These are phyloP conservation scores for Flaveria sonorensis DNA, from an alignment of 129 eudicot genomes.

Conservation along the genomic window DNA sequence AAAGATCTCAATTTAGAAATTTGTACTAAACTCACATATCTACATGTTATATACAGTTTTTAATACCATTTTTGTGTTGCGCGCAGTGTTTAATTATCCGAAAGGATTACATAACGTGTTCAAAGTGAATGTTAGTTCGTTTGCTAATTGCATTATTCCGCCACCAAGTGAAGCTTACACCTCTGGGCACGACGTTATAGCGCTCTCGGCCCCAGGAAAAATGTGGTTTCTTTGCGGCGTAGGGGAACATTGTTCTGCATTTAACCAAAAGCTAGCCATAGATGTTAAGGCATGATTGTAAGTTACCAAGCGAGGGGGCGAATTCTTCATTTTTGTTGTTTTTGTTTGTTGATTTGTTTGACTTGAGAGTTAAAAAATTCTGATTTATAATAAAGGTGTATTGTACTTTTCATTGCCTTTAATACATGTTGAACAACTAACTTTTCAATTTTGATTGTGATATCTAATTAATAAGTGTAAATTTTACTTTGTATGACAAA, in stretches of 20 bases:
- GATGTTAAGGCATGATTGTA: constrained; percentile 20
- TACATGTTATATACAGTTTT: neutral
- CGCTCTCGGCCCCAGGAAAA: constrained; percentile 27
- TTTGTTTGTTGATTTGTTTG: neutral
- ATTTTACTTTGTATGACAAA: neutral
- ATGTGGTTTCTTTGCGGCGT: constrained; percentile 44
- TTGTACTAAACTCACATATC: too few species aligned
- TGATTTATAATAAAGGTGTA: neutral
- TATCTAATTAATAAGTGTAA: neutral
- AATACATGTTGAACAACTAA: neutral
- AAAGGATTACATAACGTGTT: constrained; percentile 42
- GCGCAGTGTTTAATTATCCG: constrained; percentile 50
- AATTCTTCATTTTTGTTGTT: neutral
- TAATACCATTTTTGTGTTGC: neutral
- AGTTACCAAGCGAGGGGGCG: neutral
- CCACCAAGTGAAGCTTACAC: constrained; percentile 27
- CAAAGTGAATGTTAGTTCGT: constrained; percentile 34
- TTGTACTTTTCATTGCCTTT: neutral
- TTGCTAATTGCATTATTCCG: constrained; percentile 29
- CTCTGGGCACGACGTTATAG: constrained; percentile 38
- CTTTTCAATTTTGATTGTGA: neutral
- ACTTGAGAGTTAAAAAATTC: neutral
- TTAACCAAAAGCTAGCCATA: constrained; percentile 39
- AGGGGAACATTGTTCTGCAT: constrained; percentile 31
- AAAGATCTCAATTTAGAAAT: neutral